Percentiles rank a stretch among this genome's conserved stretches.
Evolutionary conservation across 2,329 filamentous ascomycete genomes (phyloP).

Genomic region (Diplodia intermedia): DNA sequence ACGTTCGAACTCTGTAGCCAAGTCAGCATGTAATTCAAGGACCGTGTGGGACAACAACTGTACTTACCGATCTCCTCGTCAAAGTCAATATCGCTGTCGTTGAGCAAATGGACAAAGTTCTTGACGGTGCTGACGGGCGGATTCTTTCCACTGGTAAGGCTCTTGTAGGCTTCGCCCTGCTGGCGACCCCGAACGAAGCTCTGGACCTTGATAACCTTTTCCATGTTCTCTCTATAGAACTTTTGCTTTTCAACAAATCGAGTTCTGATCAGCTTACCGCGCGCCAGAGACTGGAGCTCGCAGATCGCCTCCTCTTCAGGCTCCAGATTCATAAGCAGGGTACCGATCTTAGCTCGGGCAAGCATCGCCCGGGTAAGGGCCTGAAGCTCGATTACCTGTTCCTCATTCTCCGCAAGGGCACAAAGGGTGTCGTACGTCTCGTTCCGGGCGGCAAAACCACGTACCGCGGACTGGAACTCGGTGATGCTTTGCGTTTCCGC

Average conservation of each 20-base stretch:
- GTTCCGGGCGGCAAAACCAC: constrained; percentile 70
- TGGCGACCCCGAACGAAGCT: constrained; percentile 95
- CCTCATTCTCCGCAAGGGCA: constrained; percentile 71
- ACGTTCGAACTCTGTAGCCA: constrained; percentile 77
- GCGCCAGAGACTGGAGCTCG: constrained; percentile 75
- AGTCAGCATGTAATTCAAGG: neutral
- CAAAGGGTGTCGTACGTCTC: constrained; percentile 69
- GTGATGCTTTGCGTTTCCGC: constrained; percentile 64
- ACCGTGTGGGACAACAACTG: neutral
- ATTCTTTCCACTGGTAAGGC: constrained; percentile 92
- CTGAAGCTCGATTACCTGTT: constrained; percentile 74
- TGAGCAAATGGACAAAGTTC: constrained; percentile 96
- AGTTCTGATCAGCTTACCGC: constrained; percentile 75
- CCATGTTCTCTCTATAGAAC: constrained; percentile 95
- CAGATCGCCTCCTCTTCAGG: constrained; percentile 79
- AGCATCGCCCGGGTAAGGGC: constrained; percentile 79
- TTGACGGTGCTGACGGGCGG: constrained; percentile 96
- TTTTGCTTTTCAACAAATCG: constrained; percentile 84
- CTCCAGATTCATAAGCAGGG: constrained; percentile 77
- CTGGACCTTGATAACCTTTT: constrained; percentile 98
- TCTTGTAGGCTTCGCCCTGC: constrained; percentile 98
- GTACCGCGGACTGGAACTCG: constrained; percentile 69
- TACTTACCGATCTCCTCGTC: constrained; percentile 80
- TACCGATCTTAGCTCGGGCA: constrained; percentile 74
- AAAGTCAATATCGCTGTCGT: constrained; percentile 98